Conservation (phyloP, 2,329 filamentous ascomycete species). For the Colletotrichum abscissum region DNA sequence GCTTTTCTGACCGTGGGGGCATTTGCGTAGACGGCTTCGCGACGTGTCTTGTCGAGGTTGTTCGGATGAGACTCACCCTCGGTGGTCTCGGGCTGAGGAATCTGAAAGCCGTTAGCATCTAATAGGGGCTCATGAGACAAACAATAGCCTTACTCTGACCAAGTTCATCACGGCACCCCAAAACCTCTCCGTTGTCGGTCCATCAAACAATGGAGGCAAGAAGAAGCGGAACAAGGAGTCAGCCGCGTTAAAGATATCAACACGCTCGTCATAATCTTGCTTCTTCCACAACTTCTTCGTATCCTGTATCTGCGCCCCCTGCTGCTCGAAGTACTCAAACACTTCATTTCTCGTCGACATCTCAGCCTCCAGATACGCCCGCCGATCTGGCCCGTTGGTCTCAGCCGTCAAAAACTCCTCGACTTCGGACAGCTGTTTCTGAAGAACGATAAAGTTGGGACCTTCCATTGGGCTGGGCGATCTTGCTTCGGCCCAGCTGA, state of each 20-base stretch:
- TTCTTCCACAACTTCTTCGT: conserved; percentile 33
- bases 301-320: conserved; percentile 4
- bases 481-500: conserved; percentile 25
- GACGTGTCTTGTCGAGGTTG: conserved; percentile 4
- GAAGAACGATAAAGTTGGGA: conserved; percentile 28
- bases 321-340: conserved; percentile 38
- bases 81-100: not conserved
- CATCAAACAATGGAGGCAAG: conserved; percentile 48
- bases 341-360: conserved; percentile 42
- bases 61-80: not conserved
- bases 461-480: conserved; percentile 10
- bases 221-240: conserved; percentile 55
- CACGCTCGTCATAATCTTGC: conserved; percentile 45
- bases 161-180: conserved; percentile 54
- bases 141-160: conserved; percentile 41
- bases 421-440: conserved; percentile 26
- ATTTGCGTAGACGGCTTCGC: conserved; percentile 26
- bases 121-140: too few species aligned
- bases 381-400: conserved; percentile 22
- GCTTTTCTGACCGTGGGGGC: conserved; percentile 23
- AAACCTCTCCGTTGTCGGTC: conserved; percentile 52
- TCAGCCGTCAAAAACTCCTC: conserved; percentile 27
- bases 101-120: not conserved
- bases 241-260: conserved; percentile 54
- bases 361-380: conserved; percentile 25